Percentiles rank a stretch among this genome's conserved stretches.
Conservation (phyloP, 176 grass and related monocot species). For the Canna indica region DNA sequence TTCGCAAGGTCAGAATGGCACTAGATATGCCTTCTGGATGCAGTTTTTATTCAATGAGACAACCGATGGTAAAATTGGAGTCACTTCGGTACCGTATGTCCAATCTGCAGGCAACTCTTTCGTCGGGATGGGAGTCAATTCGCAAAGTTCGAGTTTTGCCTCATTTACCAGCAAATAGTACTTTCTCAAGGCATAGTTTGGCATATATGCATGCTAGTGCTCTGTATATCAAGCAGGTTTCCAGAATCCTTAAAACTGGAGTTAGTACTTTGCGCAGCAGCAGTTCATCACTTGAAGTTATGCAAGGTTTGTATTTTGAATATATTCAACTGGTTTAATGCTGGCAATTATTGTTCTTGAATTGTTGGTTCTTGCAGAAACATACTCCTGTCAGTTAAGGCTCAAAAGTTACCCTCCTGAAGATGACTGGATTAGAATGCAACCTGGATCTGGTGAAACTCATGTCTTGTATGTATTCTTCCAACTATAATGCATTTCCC, state of each 20-base stretch:
- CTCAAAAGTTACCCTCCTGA: constrained; percentile 89
- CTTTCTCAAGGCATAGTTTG: constrained; percentile 84
- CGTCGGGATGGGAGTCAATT: constrained; percentile 83
- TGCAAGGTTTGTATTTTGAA: constrained; percentile 52
- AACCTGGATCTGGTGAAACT: constrained; percentile 96
- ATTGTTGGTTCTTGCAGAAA: constrained; percentile 49
- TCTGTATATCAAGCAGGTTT: constrained; percentile 89
- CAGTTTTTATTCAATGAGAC: constrained; percentile 52
- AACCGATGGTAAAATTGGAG: constrained; percentile 57
- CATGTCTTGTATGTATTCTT: constrained; percentile 79
- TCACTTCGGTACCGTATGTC: constrained; percentile 64
- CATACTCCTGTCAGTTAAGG: constrained; percentile 73
- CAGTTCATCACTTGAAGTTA: constrained; percentile 67
- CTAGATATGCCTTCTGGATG: constrained; percentile 89
- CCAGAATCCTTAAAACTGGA: constrained; percentile 83
- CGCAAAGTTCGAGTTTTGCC: constrained; percentile 60
- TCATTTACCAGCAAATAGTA: constrained; percentile 59
- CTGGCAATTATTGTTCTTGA: constrained; percentile 23
- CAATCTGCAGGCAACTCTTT: constrained; percentile 66
- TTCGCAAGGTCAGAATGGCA: constrained; percentile 92
- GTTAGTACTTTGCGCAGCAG: constrained; percentile 64
- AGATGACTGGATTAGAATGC: constrained; percentile 63
- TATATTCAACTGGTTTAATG: constrained; percentile 14
- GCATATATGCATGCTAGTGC: constrained; percentile 98
- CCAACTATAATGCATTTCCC: constrained; percentile 17